Conservation (phyloP, 1,284 basidiomycete species). For the Malassezia slooffiae region DNA sequence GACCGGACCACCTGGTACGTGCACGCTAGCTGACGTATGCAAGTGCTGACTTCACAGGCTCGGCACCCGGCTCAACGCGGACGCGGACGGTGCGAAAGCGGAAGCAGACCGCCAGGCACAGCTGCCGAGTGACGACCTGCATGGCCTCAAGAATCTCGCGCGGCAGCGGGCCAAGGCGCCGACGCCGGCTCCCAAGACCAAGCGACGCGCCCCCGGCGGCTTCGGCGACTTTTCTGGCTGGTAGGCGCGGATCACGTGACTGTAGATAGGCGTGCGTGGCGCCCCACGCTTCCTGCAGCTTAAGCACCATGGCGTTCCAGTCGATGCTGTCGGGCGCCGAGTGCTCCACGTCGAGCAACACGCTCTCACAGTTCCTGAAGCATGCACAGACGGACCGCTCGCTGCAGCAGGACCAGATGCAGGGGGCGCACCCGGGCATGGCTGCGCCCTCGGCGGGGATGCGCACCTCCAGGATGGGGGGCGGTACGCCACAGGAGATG, state of each 20-base stretch:
- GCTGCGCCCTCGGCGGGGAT: background rate
- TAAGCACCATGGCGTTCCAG: slow-evolving; percentile 46
- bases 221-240: slow-evolving; percentile 39
- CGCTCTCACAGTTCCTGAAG: slow-evolving; percentile 78
- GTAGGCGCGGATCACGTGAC: slow-evolving; percentile 13
- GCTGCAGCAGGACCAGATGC: slow-evolving; percentile 52
- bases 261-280: too few species aligned
- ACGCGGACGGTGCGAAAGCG: background rate
- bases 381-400: slow-evolving; percentile 81
- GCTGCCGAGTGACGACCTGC: background rate
- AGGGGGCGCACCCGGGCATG: background rate
- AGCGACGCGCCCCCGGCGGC: too few species aligned
- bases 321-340: slow-evolving; percentile 76
- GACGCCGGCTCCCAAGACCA: too few species aligned
- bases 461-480: slow-evolving; percentile 13
- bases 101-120: too few species aligned
- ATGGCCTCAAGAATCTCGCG: slow-evolving; percentile 15
- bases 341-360: slow-evolving; percentile 73
- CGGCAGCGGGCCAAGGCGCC: too few species aligned
- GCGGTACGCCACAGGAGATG: slow-evolving; percentile 18
- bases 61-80: slow-evolving; percentile 12
- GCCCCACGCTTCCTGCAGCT: background rate
- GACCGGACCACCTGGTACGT: slow-evolving; percentile 39
- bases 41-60: slow-evolving; percentile 10
- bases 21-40: too few species aligned